Conservation (phyloP, 306 rosid genomes). For the Trifolium pratense region DNA sequence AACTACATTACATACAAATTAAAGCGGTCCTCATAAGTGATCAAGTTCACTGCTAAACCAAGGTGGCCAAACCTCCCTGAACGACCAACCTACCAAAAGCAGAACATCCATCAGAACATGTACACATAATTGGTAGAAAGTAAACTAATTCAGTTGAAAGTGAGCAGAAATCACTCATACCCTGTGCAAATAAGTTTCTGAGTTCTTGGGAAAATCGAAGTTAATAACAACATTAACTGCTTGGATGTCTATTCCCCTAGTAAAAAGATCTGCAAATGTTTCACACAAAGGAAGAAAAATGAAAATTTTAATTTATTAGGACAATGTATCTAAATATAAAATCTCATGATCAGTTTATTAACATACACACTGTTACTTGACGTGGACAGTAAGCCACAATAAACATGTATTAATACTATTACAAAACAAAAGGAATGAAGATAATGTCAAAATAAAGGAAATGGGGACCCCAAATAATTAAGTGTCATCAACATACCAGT, state of each 20-base stretch:
- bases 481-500: conserved; percentile 70
- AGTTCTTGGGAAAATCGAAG: conserved; percentile 94
- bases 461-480: background rate
- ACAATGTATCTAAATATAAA: background rate
- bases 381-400: background rate
- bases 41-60: conserved; percentile 96
- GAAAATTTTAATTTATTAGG: background rate
- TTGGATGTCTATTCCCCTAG: conserved; percentile 98
- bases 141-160: conserved; percentile 12
- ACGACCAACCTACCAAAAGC: conserved; percentile 80
- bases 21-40: conserved; percentile 97
- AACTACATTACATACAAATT: conserved; percentile 69
- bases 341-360: conserved; percentile 18
- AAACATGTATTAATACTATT: conserved; percentile 17
- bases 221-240: conserved; percentile 96
- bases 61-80: conserved; percentile 99
- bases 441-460: conserved; percentile 22
- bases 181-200: conserved; percentile 97
- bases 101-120: conserved; percentile 30
- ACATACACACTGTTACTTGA: conserved; percentile 5
- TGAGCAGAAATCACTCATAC: conserved; percentile 49
- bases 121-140: background rate
- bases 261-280: conserved; percentile 78
- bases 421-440: conserved; percentile 5
- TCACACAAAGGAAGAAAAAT: conserved; percentile 26